Evolutionary conservation across 768 basidiomycete genomes (phyloP).

Genomic region (Candolleomyces efflorescens): DNA sequence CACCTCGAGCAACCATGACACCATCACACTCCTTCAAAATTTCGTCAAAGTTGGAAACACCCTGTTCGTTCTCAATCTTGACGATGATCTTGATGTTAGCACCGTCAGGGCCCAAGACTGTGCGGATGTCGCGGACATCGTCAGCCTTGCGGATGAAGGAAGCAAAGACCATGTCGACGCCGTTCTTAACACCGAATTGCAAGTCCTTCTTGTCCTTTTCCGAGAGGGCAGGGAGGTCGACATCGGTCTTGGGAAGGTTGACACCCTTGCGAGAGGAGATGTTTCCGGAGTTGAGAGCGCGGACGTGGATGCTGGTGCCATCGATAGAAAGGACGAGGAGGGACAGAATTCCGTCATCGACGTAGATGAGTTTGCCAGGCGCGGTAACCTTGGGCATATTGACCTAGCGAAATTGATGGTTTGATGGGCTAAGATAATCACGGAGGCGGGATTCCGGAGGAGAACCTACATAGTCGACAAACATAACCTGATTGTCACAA

Average conservation of each 20-base stretch:
- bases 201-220: slow-evolving; percentile 98
- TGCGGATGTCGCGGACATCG: slow-evolving; percentile 91
- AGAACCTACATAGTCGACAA: slow-evolving; percentile 84
- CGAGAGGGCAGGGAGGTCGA: slow-evolving; percentile 95
- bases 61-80: slow-evolving; percentile 99
- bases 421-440: slow-evolving; percentile 3
- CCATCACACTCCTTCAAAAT: slow-evolving; percentile 93
- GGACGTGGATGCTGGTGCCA: slow-evolving; percentile 74
- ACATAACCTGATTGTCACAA: slow-evolving; percentile 83
- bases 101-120: slow-evolving; percentile 91
- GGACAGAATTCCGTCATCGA: slow-evolving; percentile 97
- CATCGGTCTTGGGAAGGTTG: slow-evolving; percentile 96
- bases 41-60: slow-evolving; percentile 98
- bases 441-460: background rate
- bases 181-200: slow-evolving; percentile 92
- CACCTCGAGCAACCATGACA: slow-evolving; percentile 99
- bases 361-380: slow-evolving; percentile 95
- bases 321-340: slow-evolving; percentile 91
- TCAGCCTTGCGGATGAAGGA: slow-evolving; percentile 96
- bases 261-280: slow-evolving; percentile 98
- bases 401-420: slow-evolving; percentile 37
- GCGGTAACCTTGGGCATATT: slow-evolving; percentile 95
- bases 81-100: slow-evolving; percentile 98
- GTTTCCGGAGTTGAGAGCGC: slow-evolving; percentile 84
- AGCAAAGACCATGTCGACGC: slow-evolving; percentile 98